Evolutionary conservation across 2,329 filamentous ascomycete genomes (phyloP).

Genomic region (Cladosporium oxysporum): DNA sequence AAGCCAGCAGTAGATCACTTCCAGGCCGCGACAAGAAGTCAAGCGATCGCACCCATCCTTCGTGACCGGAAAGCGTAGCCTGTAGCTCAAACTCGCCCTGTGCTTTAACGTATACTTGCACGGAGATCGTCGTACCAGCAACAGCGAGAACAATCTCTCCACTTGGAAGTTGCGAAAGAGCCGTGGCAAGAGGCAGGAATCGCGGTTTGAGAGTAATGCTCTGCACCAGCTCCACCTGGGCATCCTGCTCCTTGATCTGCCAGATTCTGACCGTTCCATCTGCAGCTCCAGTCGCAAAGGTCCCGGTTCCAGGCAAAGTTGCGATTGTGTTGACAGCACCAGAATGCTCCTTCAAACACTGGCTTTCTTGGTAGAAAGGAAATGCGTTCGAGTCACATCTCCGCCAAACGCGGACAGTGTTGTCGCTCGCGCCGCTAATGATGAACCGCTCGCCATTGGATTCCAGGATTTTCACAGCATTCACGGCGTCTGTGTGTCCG

Average conservation of each 20-base stretch:
- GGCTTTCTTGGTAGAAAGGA: constrained; percentile 43
- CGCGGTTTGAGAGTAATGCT: constrained; percentile 72
- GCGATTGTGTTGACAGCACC: constrained; percentile 70
- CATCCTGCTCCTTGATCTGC: constrained; percentile 55
- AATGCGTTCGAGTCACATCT: constrained; percentile 19
- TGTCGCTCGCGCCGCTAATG: constrained; percentile 80
- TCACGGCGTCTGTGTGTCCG: constrained; percentile 79
- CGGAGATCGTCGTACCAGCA: constrained; percentile 78
- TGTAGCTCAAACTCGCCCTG: constrained; percentile 64
- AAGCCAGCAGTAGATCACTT: constrained; percentile 79
- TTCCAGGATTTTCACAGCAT: constrained; percentile 77
- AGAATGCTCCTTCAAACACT: constrained; percentile 66
- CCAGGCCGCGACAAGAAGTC: constrained; percentile 63
- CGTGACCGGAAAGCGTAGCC: constrained; percentile 81
- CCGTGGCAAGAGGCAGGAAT: constrained; percentile 79
- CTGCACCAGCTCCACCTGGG: constrained; percentile 57
- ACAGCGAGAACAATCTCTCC: constrained; percentile 64
- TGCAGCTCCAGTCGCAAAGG: constrained; percentile 62
- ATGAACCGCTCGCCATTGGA: constrained; percentile 58
- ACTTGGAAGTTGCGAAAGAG: constrained; percentile 61
- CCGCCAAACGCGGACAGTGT: constrained; percentile 66
- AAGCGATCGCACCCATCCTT: constrained; percentile 90
- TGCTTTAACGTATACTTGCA: constrained; percentile 71
- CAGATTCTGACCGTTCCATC: constrained; percentile 68
- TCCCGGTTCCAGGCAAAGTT: constrained; percentile 44